phyloP scores from a whole-genome alignment of 1,284 basidiomycete genomes.

The Puccinia horiana region DNA sequence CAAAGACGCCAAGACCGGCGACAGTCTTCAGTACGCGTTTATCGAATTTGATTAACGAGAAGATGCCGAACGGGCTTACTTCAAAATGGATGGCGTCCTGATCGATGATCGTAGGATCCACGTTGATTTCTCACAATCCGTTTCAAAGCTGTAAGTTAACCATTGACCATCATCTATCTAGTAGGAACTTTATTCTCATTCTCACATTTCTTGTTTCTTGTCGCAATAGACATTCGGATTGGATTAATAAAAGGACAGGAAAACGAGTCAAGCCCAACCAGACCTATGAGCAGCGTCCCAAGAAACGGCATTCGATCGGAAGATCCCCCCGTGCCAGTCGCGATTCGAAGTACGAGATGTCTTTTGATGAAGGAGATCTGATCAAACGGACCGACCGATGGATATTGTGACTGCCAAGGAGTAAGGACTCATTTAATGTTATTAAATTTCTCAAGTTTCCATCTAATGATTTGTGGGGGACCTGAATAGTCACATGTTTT shows the following conservation, averaged over 20 bases:
- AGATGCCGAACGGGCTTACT: conserved; percentile 94
- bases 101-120: conserved; percentile 98
- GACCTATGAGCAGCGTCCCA: background rate
- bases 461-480: too few species aligned
- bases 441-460: too few species aligned
- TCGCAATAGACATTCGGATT: conserved; percentile 41
- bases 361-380: conserved; percentile 28
- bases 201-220: background rate
- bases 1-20: conserved; percentile 89
- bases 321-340: background rate
- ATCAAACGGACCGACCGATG: background rate
- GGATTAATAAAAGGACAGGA: conserved; percentile 41
- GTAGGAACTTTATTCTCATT: background rate
- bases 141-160: conserved; percentile 65
- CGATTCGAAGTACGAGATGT: conserved; percentile 32
- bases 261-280: background rate
- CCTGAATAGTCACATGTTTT: too few species aligned
- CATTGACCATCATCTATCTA: background rate
- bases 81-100: conserved; percentile 99
- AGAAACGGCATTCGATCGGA: background rate
- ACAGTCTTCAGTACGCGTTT: conserved; percentile 96
- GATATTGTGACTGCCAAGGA: too few species aligned
- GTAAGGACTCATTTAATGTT: too few species aligned
- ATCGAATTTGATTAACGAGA: conserved; percentile 94
- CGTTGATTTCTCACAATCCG: conserved; percentile 86